Evolutionary conservation across 768 basidiomycete species (phyloP), one percentile per base, ranked within the genome.

Genomic region (Infundibulicybe gibba): DNA sequence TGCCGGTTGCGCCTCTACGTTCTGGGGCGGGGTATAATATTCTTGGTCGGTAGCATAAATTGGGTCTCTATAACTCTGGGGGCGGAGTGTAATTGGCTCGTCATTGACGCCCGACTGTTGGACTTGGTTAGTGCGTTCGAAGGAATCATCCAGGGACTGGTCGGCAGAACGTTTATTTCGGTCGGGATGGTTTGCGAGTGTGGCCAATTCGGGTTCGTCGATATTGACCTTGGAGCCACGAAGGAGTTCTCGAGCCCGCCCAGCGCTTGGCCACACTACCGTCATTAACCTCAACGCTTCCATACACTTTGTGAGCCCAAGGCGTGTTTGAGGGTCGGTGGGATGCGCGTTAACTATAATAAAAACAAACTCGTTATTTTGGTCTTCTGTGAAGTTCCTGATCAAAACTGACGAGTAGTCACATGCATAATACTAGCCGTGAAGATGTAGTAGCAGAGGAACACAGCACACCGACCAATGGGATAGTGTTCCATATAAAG

Each of bases 391-490:
- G 14, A n/a, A 37, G 6, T 16, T 19, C 31, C 19, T 42, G 25
- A 8, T 25, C 25, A 41, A 4, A 11, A 76, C 87, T 54, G 57
- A 91, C 88, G 63, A 34, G 71, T 82, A 2, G 81, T 81, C 40
- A 87, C 78, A 55, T 90, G 89, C 85, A 87, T 88, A 44, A 90
- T 80, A 47, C 80, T 79, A 13, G 87, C 87, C 2, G 84, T 84
- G 67, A 91, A 91, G 13, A 88, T 70, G 56, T 89, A 90, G 58
- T 89, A 91, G 55, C 78, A 83, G 21, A 88, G 65, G 59, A 88
- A 90, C 3, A 83, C 84, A 1, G 88, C 68, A 14, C 79, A 79
- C 12, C 76, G 76, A 41, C 74, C 73, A 48, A 88, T 68, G 37
- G 76, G 70, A 62, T 85, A 85, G 31, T 71, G 75, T 54, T 86